Percentiles rank a stretch among this genome's conserved stretches.
phyloP scores from a whole-genome alignment of 148 eudicot genomes.

The Fallopia convolvulus region DNA sequence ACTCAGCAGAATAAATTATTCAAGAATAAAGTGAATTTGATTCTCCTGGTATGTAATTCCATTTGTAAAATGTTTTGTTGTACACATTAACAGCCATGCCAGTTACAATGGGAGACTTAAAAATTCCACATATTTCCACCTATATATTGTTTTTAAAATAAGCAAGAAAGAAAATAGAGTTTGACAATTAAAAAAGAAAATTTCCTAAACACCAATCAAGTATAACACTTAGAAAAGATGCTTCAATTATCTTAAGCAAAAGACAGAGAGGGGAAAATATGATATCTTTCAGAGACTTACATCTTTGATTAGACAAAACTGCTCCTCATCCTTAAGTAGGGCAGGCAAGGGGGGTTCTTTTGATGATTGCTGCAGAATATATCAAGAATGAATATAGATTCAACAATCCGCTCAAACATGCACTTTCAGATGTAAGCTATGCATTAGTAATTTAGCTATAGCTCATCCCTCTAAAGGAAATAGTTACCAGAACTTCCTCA shows the following conservation, averaged over 20 bases:
- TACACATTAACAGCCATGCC: not conserved
- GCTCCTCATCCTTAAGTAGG: conserved; percentile 71
- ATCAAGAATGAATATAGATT: conserved; percentile 11
- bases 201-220: not conserved
- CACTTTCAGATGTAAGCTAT: not conserved
- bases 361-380: conserved; percentile 37
- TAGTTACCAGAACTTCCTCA: conserved; percentile 56
- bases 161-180: not conserved
- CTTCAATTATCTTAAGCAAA: not conserved
- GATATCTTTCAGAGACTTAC: conserved; percentile 32
- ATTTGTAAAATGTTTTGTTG: not conserved
- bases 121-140: not conserved
- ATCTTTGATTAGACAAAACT: conserved; percentile 61
- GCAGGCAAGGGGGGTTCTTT: conserved; percentile 71
- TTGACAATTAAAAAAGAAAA: not conserved
- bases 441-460: not conserved
- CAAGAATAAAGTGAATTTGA: not conserved
- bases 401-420: conserved; percentile 6
- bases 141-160: not conserved
- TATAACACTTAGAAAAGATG: too few relatives aligned
- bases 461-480: not conserved
- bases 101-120: not conserved
- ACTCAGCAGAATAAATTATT: not conserved
- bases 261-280: not conserved
- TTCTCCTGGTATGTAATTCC: not conserved